Base-by-base conservation (phyloP, 2,329 filamentous ascomycete species). In the Emergomyces africanus region DNA sequence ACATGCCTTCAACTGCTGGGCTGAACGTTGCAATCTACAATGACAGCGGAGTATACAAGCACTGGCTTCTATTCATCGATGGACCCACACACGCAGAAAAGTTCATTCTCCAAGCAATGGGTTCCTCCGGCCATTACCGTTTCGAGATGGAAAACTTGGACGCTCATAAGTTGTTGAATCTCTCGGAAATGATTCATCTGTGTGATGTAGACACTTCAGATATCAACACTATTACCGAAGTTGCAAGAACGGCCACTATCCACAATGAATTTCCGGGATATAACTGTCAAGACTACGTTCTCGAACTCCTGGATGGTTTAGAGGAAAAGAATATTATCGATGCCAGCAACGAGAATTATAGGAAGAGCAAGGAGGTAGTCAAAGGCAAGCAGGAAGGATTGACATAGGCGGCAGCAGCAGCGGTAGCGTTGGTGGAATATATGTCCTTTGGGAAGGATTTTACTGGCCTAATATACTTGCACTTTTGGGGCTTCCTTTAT, bases 261-360 rank as follows among this genome's bases (percentile, higher is more conserved):
- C 61, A 59, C 30, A 67, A 67, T 59, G 63, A 66, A 9, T 44
- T 42, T 44, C 51, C 59, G 20, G 64, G 65, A 10, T 67, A 57
- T 56, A 68, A 68, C 54, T 67, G 64, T 58, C 65, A 68, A 50
- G 63, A 66, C 54, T 68, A 66, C 44, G 63, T 68, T 2, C 60
- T 68, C 51, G 66, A 68, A 8, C 58, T 68, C 42, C 54, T 68
- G 20, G 64, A 64, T 6, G 41, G 25, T 3, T 61, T 66, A 55
- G 65, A 65, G 55, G 48, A 56, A 5, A 53, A 61, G 49, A 51
- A 15, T 3, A 46, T 66, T 39, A 46, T 66, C 15, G 57, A 66
- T 49, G 44, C 15, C 5, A 15, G 41, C 2, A 5, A 35, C 6
- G 46, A 18, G 12, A 39, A 59, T 33, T 60, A 60, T 54, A 39